Evolutionary conservation across 495 filamentous ascomycete genomes (phyloP).

Genomic region (Penicillium lividum): DNA sequence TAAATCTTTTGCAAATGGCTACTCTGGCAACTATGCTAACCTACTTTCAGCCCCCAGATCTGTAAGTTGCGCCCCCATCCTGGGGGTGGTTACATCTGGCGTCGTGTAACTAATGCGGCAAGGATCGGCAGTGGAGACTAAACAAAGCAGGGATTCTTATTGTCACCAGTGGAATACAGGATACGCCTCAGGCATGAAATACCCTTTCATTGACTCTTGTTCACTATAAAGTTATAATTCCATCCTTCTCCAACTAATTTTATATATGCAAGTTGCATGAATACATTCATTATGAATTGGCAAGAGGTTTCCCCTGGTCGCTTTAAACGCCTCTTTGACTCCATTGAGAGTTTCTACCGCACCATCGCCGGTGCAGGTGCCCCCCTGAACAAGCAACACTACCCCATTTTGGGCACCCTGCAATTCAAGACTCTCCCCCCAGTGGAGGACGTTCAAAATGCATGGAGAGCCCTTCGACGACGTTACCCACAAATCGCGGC

Average conservation of each 20-base stretch:
- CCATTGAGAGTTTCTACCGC: not conserved
- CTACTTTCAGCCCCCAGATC: too few species aligned
- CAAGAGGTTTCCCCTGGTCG: not conserved
- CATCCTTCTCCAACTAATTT: not conserved
- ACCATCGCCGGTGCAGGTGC: not conserved
- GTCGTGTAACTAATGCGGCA: too few species aligned
- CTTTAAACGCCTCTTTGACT: conserved; percentile 5
- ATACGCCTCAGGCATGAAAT: too few species aligned
- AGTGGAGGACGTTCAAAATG: not conserved
- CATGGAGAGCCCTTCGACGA: not conserved
- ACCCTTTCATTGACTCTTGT: too few species aligned
- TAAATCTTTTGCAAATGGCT: too few species aligned
- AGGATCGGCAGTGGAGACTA: too few species aligned
- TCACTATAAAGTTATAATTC: not conserved
- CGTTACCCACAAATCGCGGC: conserved; percentile 4
- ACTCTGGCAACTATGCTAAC: too few species aligned
- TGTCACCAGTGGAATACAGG: too few species aligned
- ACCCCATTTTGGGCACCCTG: not conserved
- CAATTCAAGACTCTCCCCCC: not conserved
- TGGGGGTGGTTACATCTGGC: too few species aligned
- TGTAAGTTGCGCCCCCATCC: too few species aligned
- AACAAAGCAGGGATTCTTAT: too few species aligned
- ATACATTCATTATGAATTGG: not conserved
- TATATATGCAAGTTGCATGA: not conserved
- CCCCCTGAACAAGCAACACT: not conserved